Percentiles rank a stretch among this genome's conserved stretches.
These are phyloP conservation scores for Cladosporium sp. DNA, from an alignment of 2,329 filamentous ascomycete genomes.

Conservation along the genomic window DNA sequence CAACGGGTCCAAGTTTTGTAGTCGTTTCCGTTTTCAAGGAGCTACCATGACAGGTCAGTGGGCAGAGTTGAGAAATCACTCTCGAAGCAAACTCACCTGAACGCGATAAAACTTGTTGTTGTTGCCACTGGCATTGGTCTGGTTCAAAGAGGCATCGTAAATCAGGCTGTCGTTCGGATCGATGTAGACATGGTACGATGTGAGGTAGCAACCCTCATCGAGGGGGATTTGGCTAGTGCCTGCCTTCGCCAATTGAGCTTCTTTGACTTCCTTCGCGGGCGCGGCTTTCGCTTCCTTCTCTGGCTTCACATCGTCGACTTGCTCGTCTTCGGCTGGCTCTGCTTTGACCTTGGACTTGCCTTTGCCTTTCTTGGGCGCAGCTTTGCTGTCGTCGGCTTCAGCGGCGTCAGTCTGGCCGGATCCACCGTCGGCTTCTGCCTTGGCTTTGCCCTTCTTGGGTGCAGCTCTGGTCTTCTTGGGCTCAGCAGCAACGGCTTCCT, in stretches of 20 bases:
- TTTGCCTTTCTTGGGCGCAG: conserved; percentile 15
- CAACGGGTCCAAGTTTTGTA: conserved; percentile 67
- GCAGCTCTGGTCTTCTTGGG: background rate
- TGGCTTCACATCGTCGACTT: conserved; percentile 6
- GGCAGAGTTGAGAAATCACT: too few species aligned
- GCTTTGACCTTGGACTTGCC: conserved; percentile 16
- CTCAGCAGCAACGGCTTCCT: conserved; percentile 7
- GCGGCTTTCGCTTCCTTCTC: conserved; percentile 19
- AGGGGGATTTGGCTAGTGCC: conserved; percentile 44
- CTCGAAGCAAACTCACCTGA: conserved; percentile 47
- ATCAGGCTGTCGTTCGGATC: conserved; percentile 59
- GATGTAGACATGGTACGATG: conserved; percentile 56
- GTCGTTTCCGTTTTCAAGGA: background rate
- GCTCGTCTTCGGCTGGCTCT: conserved; percentile 5
- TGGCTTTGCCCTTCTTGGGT: conserved; percentile 9
- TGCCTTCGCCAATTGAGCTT: conserved; percentile 42
- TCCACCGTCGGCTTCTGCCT: conserved; percentile 8
- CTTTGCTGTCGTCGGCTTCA: background rate
- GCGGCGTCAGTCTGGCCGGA: background rate
- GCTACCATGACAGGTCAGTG: background rate
- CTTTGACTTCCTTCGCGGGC: conserved; percentile 40
- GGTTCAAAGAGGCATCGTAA: conserved; percentile 75
- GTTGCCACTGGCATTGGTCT: conserved; percentile 67
- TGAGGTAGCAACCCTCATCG: conserved; percentile 40
- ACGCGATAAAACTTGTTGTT: conserved; percentile 81